Evolutionary conservation across 768 basidiomycete genomes (phyloP).

Genomic region (Podaxis sp.): DNA sequence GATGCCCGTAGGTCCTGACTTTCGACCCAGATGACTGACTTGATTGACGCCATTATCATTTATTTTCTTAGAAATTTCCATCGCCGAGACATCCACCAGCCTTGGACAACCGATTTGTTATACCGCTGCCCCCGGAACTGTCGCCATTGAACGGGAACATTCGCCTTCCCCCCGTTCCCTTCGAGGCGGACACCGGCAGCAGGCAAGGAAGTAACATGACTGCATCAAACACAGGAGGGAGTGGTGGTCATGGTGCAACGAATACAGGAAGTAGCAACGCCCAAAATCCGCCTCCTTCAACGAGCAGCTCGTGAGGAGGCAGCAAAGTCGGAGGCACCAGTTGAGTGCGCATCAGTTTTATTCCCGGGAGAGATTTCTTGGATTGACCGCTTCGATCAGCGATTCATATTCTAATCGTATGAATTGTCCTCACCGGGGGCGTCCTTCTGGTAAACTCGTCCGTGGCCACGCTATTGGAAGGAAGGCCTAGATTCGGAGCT

Average conservation of each 20-base stretch:
- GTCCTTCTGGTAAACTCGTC: too few relatives aligned
- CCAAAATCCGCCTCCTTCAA: not conserved
- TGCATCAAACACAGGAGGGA: not conserved
- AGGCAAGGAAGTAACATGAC: not conserved
- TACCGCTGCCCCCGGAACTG: conserved; percentile 3
- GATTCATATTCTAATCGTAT: not conserved
- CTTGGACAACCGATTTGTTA: not conserved
- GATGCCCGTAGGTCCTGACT: not conserved
- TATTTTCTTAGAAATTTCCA: not conserved
- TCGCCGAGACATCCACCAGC: not conserved
- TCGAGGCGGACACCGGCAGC: not conserved
- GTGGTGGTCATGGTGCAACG: not conserved
- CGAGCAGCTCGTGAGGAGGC: not conserved
- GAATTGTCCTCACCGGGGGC: not conserved
- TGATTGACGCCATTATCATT: not conserved
- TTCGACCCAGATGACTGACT: too few relatives aligned
- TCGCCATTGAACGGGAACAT: not conserved
- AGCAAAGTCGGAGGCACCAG: not conserved
- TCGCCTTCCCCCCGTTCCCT: conserved; percentile 1
- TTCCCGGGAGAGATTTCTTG: not conserved
- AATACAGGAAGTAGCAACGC: not conserved
- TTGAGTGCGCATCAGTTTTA: not conserved
- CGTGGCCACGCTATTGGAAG: not conserved
- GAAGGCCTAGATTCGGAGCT: not conserved
- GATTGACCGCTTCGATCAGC: not conserved